Base-by-base conservation (phyloP, 805 yeast species). In the Candida dajiaensis region DNA sequence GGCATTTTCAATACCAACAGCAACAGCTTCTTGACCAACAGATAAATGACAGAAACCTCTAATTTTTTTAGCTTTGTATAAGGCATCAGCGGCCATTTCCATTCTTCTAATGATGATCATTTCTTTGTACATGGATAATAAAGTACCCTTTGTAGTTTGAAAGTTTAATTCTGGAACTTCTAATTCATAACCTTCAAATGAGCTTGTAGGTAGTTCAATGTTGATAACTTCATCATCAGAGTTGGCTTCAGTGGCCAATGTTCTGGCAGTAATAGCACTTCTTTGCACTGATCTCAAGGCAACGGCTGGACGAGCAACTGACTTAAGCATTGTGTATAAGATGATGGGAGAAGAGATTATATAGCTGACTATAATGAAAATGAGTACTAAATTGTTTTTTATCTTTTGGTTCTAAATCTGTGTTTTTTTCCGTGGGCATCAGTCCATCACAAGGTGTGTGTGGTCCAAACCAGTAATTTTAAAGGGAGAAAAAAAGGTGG, bases 11-110 rank as follows among this genome's bases (percentile, higher is more conserved):
- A 94, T 89, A 69, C 99, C 99, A 52, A 92, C 97, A 53, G 99
- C 97, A 71, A 94, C 81, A 54, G 99, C 99, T 75, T 94, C 99
- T 75, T 94, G 99, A 64, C 99, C 99, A 53, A 88, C 89, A 13
- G 97, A 87, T 74, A 94, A 80, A 72, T 94, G 99, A 74, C 99
- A 94, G 83, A 94, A 94, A 60, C 99, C 99, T 76, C 98, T 82
- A 64, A 94, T 90, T 74, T 92, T 89, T 78, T 94, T 94, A 62
- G 98, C 96, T 77, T 94, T 94, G 78, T 94, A 94, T 55, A 94
- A 76, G 28, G 97, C 98, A 68, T 94, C 99, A 51, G 98, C 82
- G 38, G 97, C 95, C 96, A 94, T 92, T 76, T 94, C 99, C 94
- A 94, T 83, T 73, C 99, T 86, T 78, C 96, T 83, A 66, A 92